Conservation (phyloP, 352 stramenopile species). For the Phytophthora sp. region DNA sequence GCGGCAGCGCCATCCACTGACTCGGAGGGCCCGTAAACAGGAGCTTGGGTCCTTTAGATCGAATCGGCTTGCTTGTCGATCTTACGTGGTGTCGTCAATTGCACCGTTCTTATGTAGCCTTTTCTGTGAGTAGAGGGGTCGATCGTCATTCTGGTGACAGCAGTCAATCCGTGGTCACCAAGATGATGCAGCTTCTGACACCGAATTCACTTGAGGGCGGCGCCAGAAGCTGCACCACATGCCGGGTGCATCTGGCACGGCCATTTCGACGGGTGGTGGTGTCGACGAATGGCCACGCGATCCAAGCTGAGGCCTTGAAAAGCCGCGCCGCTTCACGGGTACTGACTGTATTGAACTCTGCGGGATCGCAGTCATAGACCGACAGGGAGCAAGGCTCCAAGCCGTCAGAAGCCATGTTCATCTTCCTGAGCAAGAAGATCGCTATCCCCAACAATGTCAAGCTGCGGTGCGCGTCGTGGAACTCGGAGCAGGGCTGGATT, state of each 20-base stretch:
- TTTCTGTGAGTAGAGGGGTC: slow-evolving; percentile 18
- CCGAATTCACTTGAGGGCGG: too few species aligned
- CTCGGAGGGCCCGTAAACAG: slow-evolving; percentile 10
- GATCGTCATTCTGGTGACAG: slow-evolving; percentile 15
- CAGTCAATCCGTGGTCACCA: neutral
- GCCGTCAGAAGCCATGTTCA: slow-evolving; percentile 82
- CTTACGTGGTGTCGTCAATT: slow-evolving; percentile 23
- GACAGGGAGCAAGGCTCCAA: neutral
- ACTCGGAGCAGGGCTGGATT: slow-evolving; percentile 94
- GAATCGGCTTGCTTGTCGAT: neutral
- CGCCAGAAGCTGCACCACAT: neutral
- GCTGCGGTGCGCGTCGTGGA: slow-evolving; percentile 92
- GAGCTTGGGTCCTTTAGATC: too few species aligned
- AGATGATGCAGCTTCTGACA: too few species aligned
- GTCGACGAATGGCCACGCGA: neutral
- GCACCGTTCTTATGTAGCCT: slow-evolving; percentile 11
- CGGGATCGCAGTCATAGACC: too few species aligned
- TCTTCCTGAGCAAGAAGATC: slow-evolving; percentile 96
- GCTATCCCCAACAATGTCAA: slow-evolving; percentile 94
- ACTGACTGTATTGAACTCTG: too few species aligned
- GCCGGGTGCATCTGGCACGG: neutral
- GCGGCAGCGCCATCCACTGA: neutral
- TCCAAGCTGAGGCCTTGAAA: slow-evolving; percentile 14
- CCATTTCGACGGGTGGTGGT: slow-evolving; percentile 3
- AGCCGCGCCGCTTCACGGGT: slow-evolving; percentile 32